phyloP scores from a whole-genome alignment of 257 asterid species.

The Nicotiana sylvestris region DNA sequence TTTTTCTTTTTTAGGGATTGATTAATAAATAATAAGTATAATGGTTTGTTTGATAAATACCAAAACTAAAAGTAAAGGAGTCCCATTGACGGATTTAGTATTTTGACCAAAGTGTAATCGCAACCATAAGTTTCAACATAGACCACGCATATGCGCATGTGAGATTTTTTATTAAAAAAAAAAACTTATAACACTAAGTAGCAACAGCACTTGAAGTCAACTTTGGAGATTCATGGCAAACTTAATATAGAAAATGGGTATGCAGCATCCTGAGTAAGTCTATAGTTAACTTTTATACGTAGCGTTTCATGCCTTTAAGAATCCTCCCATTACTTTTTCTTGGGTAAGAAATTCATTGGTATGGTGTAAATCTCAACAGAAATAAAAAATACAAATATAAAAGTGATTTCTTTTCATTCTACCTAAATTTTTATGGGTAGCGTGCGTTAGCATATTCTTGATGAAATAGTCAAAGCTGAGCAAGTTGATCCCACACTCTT shows the following conservation, averaged over 20 bases:
- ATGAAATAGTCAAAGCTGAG: not conserved
- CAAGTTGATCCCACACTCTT: not conserved
- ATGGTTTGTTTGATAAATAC: not conserved
- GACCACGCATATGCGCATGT: not conserved
- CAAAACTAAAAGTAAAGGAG: not conserved
- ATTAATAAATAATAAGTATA: not conserved
- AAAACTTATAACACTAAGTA: not conserved
- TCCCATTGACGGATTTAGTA: not conserved
- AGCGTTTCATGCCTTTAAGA: not conserved
- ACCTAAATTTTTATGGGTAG: too few species aligned
- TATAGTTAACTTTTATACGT: not conserved
- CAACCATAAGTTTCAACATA: not conserved
- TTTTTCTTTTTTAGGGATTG: not conserved
- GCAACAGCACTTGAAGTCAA: not conserved
- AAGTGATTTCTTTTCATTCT: not conserved
- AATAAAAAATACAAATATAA: not conserved
- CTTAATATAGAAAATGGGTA: not conserved
- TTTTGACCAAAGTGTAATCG: not conserved
- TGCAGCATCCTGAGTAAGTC: not conserved
- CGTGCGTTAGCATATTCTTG: too few species aligned
- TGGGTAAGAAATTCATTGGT: not conserved
- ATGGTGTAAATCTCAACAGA: not conserved
- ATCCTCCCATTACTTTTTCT: not conserved
- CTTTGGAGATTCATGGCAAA: not conserved
- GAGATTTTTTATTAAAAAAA: too few species aligned